phyloP scores from a whole-genome alignment of 1,139 yeast genomes.

The Suhomyces chickasaworum region DNA sequence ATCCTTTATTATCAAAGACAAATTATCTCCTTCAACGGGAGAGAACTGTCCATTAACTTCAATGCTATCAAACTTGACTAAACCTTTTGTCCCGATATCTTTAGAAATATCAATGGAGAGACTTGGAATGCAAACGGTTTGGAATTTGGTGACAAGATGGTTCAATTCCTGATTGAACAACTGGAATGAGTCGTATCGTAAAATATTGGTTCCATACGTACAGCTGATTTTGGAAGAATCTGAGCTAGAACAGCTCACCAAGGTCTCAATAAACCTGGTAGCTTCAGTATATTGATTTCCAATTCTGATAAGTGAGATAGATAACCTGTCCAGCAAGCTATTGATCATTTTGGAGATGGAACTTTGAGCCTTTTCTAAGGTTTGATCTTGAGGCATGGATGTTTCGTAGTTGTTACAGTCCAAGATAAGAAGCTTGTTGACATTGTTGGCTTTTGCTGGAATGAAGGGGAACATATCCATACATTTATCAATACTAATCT shows the following conservation, averaged over 20 bases:
- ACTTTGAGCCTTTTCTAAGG: conserved; percentile 9
- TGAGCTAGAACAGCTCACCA: conserved; percentile 14
- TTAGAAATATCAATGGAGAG: conserved; percentile 24
- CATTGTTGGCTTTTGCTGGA: conserved; percentile 20
- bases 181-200: conserved; percentile 24
- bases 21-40: conserved; percentile 10
- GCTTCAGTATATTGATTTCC: conserved; percentile 26
- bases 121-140: conserved; percentile 25
- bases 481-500: conserved; percentile 32
- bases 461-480: conserved; percentile 35
- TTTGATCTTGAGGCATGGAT: conserved; percentile 10
- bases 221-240: conserved; percentile 5
- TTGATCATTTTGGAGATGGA: conserved; percentile 15
- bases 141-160: conserved; percentile 19
- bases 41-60: conserved; percentile 29
- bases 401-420: conserved; percentile 23
- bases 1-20: conserved; percentile 20
- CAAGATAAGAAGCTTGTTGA: conserved; percentile 33
- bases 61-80: conserved; percentile 23
- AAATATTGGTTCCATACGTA: conserved; percentile 23
- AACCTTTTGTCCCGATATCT: conserved; percentile 23
- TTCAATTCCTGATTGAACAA: conserved; percentile 22
- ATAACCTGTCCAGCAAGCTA: conserved; percentile 20
- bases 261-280: conserved; percentile 20
- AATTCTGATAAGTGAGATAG: conserved; percentile 30